Conservation (phyloP, 345 rosid species). For the Hibiscus syriacus region DNA sequence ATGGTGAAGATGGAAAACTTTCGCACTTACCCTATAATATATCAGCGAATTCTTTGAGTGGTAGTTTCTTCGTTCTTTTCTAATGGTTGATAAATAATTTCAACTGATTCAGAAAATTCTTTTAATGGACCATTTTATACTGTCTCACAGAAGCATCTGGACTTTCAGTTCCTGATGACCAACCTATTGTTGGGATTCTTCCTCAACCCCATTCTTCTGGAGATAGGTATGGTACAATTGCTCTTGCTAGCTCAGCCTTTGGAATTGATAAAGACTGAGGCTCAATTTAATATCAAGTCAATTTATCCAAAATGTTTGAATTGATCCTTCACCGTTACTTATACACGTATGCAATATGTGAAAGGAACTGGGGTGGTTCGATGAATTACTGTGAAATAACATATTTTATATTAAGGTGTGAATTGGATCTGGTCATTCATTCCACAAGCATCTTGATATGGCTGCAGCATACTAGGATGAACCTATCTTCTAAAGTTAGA, state of each 20-base stretch:
- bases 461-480: background rate
- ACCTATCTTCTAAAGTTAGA: background rate
- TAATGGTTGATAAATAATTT: background rate
- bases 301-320: background rate
- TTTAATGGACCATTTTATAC: slow-evolving; percentile 16
- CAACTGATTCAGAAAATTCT: background rate
- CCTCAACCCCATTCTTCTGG: slow-evolving; percentile 50
- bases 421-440: background rate
- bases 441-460: background rate
- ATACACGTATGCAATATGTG: background rate
- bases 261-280: background rate
- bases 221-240: slow-evolving; percentile 40
- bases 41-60: slow-evolving; percentile 32
- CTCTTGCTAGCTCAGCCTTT: slow-evolving; percentile 3
- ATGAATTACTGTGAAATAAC: background rate
- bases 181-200: slow-evolving; percentile 56
- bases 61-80: slow-evolving; percentile 25
- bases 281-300: slow-evolving; percentile 1
- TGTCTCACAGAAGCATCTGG: slow-evolving; percentile 41
- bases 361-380: background rate
- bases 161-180: slow-evolving; percentile 31
- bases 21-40: slow-evolving; percentile 42
- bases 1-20: slow-evolving; percentile 38
- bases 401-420: background rate
- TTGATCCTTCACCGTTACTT: background rate